Evolutionary conservation across 1,284 basidiomycete species (phyloP), one percentile per base, ranked within the genome.

Genomic region (Fomes fomentarius): DNA sequence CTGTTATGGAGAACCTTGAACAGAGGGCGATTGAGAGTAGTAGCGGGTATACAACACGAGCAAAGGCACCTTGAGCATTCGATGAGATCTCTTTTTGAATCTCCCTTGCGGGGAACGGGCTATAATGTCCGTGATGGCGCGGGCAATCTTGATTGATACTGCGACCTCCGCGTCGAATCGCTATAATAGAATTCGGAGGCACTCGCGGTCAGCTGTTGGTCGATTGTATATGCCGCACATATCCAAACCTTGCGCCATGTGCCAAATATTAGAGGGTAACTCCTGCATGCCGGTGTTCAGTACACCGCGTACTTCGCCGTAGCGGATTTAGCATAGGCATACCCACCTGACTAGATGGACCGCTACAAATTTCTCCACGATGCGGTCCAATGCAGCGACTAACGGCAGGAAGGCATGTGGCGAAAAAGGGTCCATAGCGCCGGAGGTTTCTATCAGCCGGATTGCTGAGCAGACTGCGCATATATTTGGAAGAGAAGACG

Each of bases 191-290:
- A n/a, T n/a, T n/a, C n/a, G n/a, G n/a, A n/a, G n/a, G n/a, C n/a
- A n/a, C n/a, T n/a, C n/a, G n/a, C n/a, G n/a, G n/a, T n/a, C n/a
- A n/a, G n/a, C n/a, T n/a, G n/a, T n/a, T n/a, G n/a, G n/a, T n/a
- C n/a, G 4, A 8, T 40, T 3, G 12, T 9, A 22, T 9, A 12
- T 12, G 8, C 4, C 22, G 22, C 12, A 24, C 30, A 12, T 15
- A n/a, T 34, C 64, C 64, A 50, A 69, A 87, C 87, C 73, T 80
- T 76, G 63, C 77, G 76, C 81, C 82, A 84, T 26, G 74, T 67
- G 3, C 89, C 89, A 67, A 91, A 91, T 52, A 90, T 80, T 22
- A 89, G 73, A 15, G 89, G 89, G 70, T 90, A 90, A 3, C 83
- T 81, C 62, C 89, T 91, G 60, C 8, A 19, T 14, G 22, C 26